Conservation (phyloP, 768 basidiomycete species). For the Mycena vulgaris region DNA sequence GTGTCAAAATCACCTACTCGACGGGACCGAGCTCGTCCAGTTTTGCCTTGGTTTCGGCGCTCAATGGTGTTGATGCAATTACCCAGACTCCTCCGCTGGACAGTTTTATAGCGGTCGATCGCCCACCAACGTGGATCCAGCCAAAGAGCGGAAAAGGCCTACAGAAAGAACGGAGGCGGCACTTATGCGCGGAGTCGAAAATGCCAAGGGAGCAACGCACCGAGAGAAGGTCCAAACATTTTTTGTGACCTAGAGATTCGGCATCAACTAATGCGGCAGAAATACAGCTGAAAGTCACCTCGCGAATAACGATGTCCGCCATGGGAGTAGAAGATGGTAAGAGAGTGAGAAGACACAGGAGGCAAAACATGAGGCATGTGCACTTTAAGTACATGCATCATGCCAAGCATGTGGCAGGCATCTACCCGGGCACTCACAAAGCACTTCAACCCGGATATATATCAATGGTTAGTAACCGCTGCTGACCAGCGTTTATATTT, state of each 20-base stretch:
- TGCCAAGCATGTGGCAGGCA: too few species aligned
- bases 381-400: too few species aligned
- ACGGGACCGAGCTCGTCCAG: slow-evolving; percentile 78
- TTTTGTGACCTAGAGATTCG: slow-evolving; percentile 5
- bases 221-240: slow-evolving; percentile 35
- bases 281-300: background rate
- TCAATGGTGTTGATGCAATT: slow-evolving; percentile 82
- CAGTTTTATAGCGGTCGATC: slow-evolving; percentile 87
- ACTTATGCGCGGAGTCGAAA: background rate
- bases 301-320: slow-evolving; percentile 5
- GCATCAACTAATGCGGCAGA: background rate
- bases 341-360: background rate
- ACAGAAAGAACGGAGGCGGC: background rate
- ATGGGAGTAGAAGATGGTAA: background rate
- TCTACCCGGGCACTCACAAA: too few species aligned
- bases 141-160: slow-evolving; percentile 81
- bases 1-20: slow-evolving; percentile 57
- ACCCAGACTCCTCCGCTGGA: slow-evolving; percentile 81
- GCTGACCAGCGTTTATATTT: too few species aligned
- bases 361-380: too few species aligned
- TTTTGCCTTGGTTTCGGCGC: slow-evolving; percentile 72
- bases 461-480: too few species aligned
- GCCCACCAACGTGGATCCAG: slow-evolving; percentile 81
- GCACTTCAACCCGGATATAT: too few species aligned
- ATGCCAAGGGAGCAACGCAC: background rate